Evolutionary conservation across 306 rosid species (phyloP), one percentile per base, ranked within the genome.

Genomic region (Pueraria montana): DNA sequence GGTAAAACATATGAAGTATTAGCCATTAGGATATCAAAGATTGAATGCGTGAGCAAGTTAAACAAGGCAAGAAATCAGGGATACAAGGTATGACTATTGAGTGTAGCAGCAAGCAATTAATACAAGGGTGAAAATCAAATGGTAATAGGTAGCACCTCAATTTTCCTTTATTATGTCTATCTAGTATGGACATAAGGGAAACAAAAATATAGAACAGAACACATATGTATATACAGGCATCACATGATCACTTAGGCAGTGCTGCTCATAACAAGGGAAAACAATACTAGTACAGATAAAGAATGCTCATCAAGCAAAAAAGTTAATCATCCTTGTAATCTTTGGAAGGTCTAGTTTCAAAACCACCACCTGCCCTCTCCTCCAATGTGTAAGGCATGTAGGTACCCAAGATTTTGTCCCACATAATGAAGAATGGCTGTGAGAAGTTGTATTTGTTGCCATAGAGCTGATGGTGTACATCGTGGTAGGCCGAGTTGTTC

Each of bases 371-470:
- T 16, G 82, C 69, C 82, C 89, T 94, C 90, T 86, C 83, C 86
- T 91, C 96, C 90, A 96, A 83, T 2, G 95, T 80, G 89, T 94
- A 96, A 18, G 99, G 97, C 99, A 94, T 94, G 80, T 96, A 77
- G 52, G 97, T 92, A 14, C 99, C 99, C 66, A 94, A 87, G 26
- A 96, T 84, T 82, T 84, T 83, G 84, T 96, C 99, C 99, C 99
- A 94, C 88, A 91, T 70, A 5, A 92, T 89, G 80, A 96, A 96
- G 92, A 96, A 96, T 0, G 99, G 99, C 76, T 94, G 99, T 5
- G 99, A 96, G 86, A 87, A 96, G 87, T 94, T 96, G 84, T 90
- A 92, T 94, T 96, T 96, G 89, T 69, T 94, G 55, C 99, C 99
- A 49, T 93, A 96, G 8, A 96, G 94, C 88, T 96, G 98, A 74